Percentiles rank a stretch among this genome's conserved stretches.
These are phyloP conservation scores for Hydnomerulius pinastri DNA, from an alignment of 768 basidiomycete genomes.

Conservation along the genomic window DNA sequence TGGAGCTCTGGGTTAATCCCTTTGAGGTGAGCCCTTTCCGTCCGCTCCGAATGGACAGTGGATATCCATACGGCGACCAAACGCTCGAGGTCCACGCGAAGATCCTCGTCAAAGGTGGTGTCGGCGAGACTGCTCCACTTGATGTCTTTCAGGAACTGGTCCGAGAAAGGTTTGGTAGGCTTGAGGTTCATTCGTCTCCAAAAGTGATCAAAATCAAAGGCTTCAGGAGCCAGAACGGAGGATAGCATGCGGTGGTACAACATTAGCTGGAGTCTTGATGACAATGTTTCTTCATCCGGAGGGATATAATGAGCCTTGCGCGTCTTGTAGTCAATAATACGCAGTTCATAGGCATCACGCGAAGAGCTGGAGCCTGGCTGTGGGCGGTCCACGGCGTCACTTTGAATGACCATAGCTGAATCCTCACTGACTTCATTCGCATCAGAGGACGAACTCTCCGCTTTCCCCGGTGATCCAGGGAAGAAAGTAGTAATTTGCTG, in stretches of 20 bases:
- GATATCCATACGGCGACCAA: slow-evolving; percentile 36
- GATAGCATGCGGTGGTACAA: slow-evolving; percentile 70
- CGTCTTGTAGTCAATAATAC: slow-evolving; percentile 72
- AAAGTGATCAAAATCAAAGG: slow-evolving; percentile 52
- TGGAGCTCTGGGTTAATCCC: slow-evolving; percentile 39
- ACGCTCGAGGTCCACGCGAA: slow-evolving; percentile 30
- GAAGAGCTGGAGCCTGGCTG: background rate
- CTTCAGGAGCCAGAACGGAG: slow-evolving; percentile 43
- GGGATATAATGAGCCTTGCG: slow-evolving; percentile 53
- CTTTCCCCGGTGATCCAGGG: background rate
- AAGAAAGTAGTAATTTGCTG: slow-evolving; percentile 5
- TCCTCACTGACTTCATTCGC: background rate
- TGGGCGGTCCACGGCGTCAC: background rate
- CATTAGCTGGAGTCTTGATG: slow-evolving; percentile 75
- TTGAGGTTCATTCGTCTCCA: slow-evolving; percentile 53
- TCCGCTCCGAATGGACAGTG: slow-evolving; percentile 15
- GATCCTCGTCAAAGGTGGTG: slow-evolving; percentile 14
- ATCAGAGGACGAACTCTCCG: background rate
- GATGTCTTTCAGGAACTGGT: slow-evolving; percentile 43
- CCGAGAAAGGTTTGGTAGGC: slow-evolving; percentile 48
- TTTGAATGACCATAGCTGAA: too few species aligned
- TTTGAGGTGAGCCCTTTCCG: slow-evolving; percentile 20
- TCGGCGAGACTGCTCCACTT: slow-evolving; percentile 19
- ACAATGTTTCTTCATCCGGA: slow-evolving; percentile 53
- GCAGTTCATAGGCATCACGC: slow-evolving; percentile 34